phyloP scores from a whole-genome alignment of 345 rosid genomes.

The Gossypium arboreum region DNA sequence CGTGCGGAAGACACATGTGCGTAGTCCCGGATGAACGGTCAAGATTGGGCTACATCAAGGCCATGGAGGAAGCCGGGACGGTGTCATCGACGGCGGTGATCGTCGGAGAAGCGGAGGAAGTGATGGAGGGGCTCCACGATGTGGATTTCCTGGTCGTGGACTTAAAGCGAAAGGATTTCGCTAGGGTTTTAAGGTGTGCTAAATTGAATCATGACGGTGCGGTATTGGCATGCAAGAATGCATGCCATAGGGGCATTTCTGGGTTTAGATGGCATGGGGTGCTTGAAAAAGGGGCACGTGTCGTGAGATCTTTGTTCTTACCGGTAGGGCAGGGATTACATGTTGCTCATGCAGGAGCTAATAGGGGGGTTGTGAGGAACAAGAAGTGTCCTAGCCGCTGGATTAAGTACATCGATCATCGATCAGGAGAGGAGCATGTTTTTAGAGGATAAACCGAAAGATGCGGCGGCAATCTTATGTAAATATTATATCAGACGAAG shows the following conservation, averaged over 20 bases:
- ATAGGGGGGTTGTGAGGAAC: constrained; percentile 19
- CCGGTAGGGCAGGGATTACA: constrained; percentile 82
- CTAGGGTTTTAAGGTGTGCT: constrained; percentile 52
- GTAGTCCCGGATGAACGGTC: constrained; percentile 70
- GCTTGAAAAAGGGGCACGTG: constrained; percentile 49
- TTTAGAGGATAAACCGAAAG: constrained; percentile 32
- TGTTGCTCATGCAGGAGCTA: constrained; percentile 56
- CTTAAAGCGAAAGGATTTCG: constrained; percentile 52
- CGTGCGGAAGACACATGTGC: constrained; percentile 74
- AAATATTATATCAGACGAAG: background rate
- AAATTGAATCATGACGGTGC: constrained; percentile 61
- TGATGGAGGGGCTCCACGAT: constrained; percentile 43
- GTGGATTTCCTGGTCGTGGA: constrained; percentile 81
- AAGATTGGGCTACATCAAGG: constrained; percentile 43
- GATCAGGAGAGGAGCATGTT: constrained; percentile 73
- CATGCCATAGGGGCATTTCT: constrained; percentile 31
- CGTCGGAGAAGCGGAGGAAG: constrained; percentile 56
- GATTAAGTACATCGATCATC: constrained; percentile 64
- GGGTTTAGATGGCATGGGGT: constrained; percentile 59
- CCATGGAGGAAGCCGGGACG: constrained; percentile 33
- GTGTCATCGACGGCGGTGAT: constrained; percentile 30
- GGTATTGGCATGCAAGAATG: constrained; percentile 73
- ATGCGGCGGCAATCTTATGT: background rate
- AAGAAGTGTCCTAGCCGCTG: constrained; percentile 52
- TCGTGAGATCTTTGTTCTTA: constrained; percentile 55